Percentiles rank a stretch among this genome's conserved stretches.
phyloP scores from a whole-genome alignment of 2,329 filamentous ascomycete species.

The Fusarium begoniae region DNA sequence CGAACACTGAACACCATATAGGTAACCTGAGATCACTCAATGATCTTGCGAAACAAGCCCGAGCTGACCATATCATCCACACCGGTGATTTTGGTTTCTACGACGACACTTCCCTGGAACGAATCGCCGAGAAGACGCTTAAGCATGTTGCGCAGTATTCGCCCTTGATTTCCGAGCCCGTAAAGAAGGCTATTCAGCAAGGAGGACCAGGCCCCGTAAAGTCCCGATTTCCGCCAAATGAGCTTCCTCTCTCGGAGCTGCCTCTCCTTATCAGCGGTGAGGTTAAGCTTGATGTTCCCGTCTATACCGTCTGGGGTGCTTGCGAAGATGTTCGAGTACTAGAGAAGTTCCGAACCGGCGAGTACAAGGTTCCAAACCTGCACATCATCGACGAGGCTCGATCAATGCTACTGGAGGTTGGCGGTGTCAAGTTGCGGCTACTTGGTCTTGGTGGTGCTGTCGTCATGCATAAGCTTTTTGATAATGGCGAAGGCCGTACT shows the following conservation, averaged over 20 bases:
- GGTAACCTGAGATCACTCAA: slow-evolving; percentile 96
- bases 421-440: slow-evolving; percentile 93
- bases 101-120: slow-evolving; percentile 92
- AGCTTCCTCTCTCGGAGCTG: slow-evolving; percentile 92
- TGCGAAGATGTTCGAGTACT: slow-evolving; percentile 98
- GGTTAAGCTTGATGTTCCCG: slow-evolving; percentile 91
- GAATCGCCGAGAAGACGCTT: slow-evolving; percentile 98
- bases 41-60: slow-evolving; percentile 92
- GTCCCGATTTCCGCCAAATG: slow-evolving; percentile 80
- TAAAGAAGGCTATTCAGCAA: slow-evolving; percentile 73
- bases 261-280: slow-evolving; percentile 87
- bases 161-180: slow-evolving; percentile 83
- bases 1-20: slow-evolving; percentile 51
- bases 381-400: slow-evolving; percentile 99
- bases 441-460: slow-evolving; percentile 94
- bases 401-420: slow-evolving; percentile 92
- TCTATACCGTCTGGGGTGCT: slow-evolving; percentile 98
- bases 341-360: slow-evolving; percentile 95
- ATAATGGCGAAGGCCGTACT: slow-evolving; percentile 96
- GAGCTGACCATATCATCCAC: slow-evolving; percentile 97
- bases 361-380: slow-evolving; percentile 97
- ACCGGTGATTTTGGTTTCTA: slow-evolving; percentile 99
- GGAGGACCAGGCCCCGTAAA: slow-evolving; percentile 82
- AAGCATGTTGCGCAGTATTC: slow-evolving; percentile 99
- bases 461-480: slow-evolving; percentile 99